Evolutionary conservation across 140 eudicot genomes (phyloP).

Genomic region (Senecio squalidus): DNA sequence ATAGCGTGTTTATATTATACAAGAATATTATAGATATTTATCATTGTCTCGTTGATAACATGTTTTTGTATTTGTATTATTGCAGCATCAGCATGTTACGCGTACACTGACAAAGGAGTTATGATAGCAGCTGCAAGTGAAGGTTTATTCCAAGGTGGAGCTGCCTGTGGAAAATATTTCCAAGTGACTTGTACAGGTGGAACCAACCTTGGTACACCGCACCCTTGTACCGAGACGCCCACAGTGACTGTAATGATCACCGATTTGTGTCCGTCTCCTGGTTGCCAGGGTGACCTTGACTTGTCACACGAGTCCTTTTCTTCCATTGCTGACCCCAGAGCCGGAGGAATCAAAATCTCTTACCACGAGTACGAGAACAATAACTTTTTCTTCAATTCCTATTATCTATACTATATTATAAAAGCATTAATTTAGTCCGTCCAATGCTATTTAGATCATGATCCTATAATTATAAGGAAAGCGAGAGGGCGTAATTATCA

Average conservation of each 20-base stretch:
- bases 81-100: conserved; percentile 43
- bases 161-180: conserved; percentile 28
- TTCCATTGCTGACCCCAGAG: conserved; percentile 18
- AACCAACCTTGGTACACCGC: conserved; percentile 32
- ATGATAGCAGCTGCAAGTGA: conserved; percentile 45
- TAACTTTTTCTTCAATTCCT: neutral
- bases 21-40: neutral
- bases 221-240: conserved; percentile 26
- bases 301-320: conserved; percentile 31
- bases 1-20: neutral
- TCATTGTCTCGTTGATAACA: neutral
- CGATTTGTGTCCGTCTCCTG: conserved; percentile 31
- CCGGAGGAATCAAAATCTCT: conserved; percentile 33
- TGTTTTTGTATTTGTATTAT: neutral
- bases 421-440: neutral
- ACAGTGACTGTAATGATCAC: conserved; percentile 27
- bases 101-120: conserved; percentile 17
- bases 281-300: conserved; percentile 36
- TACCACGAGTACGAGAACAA: conserved; percentile 17
- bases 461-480: no score
- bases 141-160: conserved; percentile 24
- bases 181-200: conserved; percentile 35
- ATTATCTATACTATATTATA: neutral
- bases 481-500: no score
- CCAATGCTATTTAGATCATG: no score